Evolutionary conservation across 148 eudicot genomes (phyloP), one percentile per base, ranked within the genome.

Genomic region (Pharnaceum exiguum): DNA sequence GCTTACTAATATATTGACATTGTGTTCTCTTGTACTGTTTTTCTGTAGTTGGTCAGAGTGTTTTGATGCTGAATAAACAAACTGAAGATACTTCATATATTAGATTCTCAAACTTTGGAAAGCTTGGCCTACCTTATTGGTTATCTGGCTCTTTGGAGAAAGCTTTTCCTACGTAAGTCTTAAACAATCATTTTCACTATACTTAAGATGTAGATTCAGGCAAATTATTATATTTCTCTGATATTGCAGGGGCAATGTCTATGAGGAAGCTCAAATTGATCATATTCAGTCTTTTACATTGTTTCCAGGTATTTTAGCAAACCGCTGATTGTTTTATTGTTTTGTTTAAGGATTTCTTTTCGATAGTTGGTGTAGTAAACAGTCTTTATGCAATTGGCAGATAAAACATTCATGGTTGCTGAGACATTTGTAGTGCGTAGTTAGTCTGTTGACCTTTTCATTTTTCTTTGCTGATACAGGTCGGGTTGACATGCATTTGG

Each of bases 121-220:
- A 53, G 43, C 88, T 88, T 46, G 90, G 96, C 26, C 73, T 85
- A 32, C 96, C 98, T 18, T 93, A 81, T 66, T 93, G 98, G 98
- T 59, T 78, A 47, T 32, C 77, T 37, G 71, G 45, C 45, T 66
- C 89, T 63, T 60, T 85, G 66, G 98, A 93, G 75, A 74, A 69
- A 75, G 82, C 70, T 44, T 88, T 66, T 68, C 46, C 71, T 60
- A 50, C 18, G 98, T 87, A 72, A 81, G 95, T 57, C 38, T 31
- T 46, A 17, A 58, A 26, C 15, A 45, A 49, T 44, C 27, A n/a
- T 46, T 42, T 21, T 22, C 7, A 58, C 33, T n/a, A 25, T 49
- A 29, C 21, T 59, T 46, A 10, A 29, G 45, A 38, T 8, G 22
- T 52, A 35, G 5, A 36, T n/a, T 6, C 12, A 12, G 30, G 10